Evolutionary conservation across 169 alveolate genomes (phyloP).

Genomic region (Plasmodium falciparum): DNA sequence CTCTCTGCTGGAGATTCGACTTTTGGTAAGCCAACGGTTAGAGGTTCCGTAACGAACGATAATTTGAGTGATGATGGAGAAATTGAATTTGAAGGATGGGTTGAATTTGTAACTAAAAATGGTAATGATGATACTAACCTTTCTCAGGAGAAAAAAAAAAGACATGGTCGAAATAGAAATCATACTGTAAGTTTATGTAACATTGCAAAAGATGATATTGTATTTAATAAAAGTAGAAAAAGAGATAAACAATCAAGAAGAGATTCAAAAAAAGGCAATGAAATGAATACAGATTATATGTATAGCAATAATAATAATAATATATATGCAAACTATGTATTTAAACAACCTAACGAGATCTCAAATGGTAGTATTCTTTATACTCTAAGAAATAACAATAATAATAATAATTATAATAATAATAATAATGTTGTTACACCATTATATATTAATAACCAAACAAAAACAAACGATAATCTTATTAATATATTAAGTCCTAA

Average conservation of each 20-base stretch:
- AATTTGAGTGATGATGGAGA: conserved; percentile 57
- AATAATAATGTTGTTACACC: not conserved
- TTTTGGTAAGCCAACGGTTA: conserved; percentile 26
- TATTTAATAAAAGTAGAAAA: not conserved
- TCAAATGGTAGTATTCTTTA: conserved; percentile 1
- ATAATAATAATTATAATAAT: not conserved
- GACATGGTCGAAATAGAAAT: not conserved
- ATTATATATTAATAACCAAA: conserved; percentile 36
- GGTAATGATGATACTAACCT: conserved; percentile 17
- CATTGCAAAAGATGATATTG: not conserved
- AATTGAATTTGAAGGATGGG: conserved; percentile 76
- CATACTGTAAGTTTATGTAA: not conserved
- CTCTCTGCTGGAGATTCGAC: conserved; percentile 37
- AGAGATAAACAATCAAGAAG: not conserved
- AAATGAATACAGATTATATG: not conserved
- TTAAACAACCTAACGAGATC: conserved; percentile 13
- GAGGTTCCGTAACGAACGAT: conserved; percentile 8
- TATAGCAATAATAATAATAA: conserved; percentile 16
- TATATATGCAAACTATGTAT: not conserved
- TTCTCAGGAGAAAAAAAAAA: not conserved
- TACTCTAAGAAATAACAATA: not conserved
- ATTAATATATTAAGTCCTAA: conserved; percentile 41
- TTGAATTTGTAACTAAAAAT: conserved; percentile 60
- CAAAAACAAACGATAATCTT: conserved; percentile 1
- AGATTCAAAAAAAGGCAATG: not conserved